Percentiles rank a stretch among this genome's conserved stretches.
Evolutionary conservation across 2,329 filamentous ascomycete genomes (phyloP).

Genomic region (Phoma sp.): DNA sequence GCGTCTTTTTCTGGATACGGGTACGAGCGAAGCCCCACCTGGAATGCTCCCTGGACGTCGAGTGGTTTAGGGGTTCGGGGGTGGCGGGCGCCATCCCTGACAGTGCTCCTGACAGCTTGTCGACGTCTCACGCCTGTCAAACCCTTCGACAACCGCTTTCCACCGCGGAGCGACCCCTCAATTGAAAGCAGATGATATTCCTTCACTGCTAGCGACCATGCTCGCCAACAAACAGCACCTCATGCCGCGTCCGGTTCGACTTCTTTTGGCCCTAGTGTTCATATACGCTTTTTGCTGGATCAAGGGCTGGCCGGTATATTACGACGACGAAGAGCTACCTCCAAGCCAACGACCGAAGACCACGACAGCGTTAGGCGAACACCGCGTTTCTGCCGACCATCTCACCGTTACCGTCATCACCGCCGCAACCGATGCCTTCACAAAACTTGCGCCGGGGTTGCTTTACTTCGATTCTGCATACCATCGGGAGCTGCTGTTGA

Average conservation of each 20-base stretch:
- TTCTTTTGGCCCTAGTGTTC: constrained; percentile 25
- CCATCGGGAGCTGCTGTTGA: constrained; percentile 45
- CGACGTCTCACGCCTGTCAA: background rate
- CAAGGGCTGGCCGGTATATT: constrained; percentile 40
- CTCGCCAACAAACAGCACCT: constrained; percentile 26
- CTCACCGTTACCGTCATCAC: constrained; percentile 63
- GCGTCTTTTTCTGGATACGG: constrained; percentile 1
- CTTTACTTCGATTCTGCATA: constrained; percentile 36
- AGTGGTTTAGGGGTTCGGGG: constrained; percentile 12
- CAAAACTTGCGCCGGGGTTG: constrained; percentile 56
- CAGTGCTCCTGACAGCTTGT: constrained; percentile 10
- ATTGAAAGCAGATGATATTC: constrained; percentile 16
- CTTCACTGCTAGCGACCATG: constrained; percentile 27
- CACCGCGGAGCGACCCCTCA: background rate
- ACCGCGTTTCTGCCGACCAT: constrained; percentile 30
- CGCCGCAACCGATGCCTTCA: constrained; percentile 61
- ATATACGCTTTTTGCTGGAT: constrained; percentile 41
- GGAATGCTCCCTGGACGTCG: constrained; percentile 7
- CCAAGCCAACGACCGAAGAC: constrained; percentile 24
- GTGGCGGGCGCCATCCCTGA: constrained; percentile 9
- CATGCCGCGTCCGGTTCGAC: constrained; percentile 31
- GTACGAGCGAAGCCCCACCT: constrained; percentile 13
- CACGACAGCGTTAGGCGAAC: constrained; percentile 22
- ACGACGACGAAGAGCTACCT: constrained; percentile 43
- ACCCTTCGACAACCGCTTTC: no score